Conservation (phyloP, 768 basidiomycete genomes). For the Chalciporus chontae region DNA sequence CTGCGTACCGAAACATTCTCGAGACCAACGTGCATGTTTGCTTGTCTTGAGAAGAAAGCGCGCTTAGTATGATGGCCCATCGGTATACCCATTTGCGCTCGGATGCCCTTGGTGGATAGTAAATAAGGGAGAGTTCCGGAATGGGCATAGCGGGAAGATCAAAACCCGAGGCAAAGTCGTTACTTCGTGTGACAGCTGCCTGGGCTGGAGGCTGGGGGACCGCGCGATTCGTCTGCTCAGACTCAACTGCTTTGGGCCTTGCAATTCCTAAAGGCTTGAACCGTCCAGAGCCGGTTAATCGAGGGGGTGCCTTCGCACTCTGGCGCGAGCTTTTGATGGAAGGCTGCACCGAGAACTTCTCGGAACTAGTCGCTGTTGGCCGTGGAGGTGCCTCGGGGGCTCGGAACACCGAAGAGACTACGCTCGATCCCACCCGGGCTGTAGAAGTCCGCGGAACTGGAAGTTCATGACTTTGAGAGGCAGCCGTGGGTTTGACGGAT, state of each 20-base stretch:
- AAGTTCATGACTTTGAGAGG: not conserved
- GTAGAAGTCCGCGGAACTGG: not conserved
- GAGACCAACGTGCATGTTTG: slow-evolving; percentile 50
- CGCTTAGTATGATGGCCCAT: slow-evolving; percentile 54
- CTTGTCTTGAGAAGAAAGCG: slow-evolving; percentile 43
- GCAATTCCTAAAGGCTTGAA: slow-evolving; percentile 16
- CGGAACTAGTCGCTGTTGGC: not conserved
- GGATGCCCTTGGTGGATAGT: slow-evolving; percentile 54
- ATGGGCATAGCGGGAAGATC: not conserved
- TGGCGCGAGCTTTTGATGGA: not conserved
- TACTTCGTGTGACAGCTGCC: not conserved
- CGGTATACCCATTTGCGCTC: slow-evolving; percentile 52
- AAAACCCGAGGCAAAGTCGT: not conserved
- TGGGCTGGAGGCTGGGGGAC: too few relatives aligned
- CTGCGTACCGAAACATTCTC: slow-evolving; percentile 60
- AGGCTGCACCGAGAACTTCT: not conserved
- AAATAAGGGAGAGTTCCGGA: slow-evolving; percentile 39
- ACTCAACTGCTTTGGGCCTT: not conserved
- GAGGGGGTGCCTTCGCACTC: not conserved
- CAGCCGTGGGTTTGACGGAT: not conserved
- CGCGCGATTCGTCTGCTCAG: not conserved
- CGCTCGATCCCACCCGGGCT: not conserved
- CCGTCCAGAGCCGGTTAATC: not conserved
- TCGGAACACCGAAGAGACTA: slow-evolving; percentile 4
- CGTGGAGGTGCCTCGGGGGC: slow-evolving; percentile 6